A percentile compares a stretch with the other conserved stretches of the same genome.
Conservation (phyloP, 176 grass and related monocot genomes). For the Secale cereale region DNA sequence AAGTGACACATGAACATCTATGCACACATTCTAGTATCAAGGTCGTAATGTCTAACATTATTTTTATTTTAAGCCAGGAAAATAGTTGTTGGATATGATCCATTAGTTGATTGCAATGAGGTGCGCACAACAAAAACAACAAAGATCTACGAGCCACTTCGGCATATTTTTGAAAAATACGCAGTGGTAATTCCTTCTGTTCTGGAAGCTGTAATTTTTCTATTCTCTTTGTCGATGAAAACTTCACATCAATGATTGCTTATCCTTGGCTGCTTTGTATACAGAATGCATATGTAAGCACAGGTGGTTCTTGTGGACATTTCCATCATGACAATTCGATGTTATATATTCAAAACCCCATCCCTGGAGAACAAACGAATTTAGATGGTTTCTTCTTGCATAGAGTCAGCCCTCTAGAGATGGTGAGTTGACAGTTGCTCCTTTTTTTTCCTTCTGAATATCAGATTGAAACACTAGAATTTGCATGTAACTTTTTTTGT, state of each 20-base stretch:
- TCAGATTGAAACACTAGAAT: not conserved
- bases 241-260: not conserved
- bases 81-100: slow-evolving; percentile 45
- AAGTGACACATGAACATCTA: not conserved
- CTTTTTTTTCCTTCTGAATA: not conserved
- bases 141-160: not conserved
- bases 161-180: slow-evolving; percentile 30
- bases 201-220: slow-evolving; percentile 10
- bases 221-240: not conserved
- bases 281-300: slow-evolving; percentile 36
- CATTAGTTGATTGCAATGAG: slow-evolving; percentile 27
- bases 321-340: slow-evolving; percentile 24
- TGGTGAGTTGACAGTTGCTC: slow-evolving; percentile 20
- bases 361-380: not conserved
- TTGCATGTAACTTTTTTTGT: not conserved
- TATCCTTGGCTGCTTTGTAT: not conserved
- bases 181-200: slow-evolving; percentile 36
- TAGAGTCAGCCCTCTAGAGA: slow-evolving; percentile 28
- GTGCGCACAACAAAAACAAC: not conserved
- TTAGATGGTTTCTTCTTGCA: slow-evolving; percentile 42
- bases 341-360: slow-evolving; percentile 28
- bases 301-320: slow-evolving; percentile 25
- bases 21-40: not conserved
- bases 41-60: not conserved
- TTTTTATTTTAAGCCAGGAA: slow-evolving; percentile 42